Evolutionary conservation across 176 grass and related monocot species (phyloP).

Genomic region (Urochloa ruziziensis): DNA sequence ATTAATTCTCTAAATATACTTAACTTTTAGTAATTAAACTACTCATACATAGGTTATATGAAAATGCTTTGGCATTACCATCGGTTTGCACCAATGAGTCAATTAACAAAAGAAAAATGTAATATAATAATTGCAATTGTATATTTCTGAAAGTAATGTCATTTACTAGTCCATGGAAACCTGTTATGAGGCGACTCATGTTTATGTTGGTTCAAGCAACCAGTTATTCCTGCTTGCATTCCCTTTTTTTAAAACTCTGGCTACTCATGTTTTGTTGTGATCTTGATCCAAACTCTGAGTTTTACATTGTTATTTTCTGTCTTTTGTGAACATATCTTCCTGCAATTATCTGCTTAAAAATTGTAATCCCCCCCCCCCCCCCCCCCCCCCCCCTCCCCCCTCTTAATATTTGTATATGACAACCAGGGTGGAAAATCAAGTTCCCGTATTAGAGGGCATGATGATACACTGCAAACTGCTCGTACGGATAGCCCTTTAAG

Average conservation of each 20-base stretch:
- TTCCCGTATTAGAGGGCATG: slow-evolving; percentile 61
- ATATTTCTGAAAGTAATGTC: slow-evolving; percentile 10
- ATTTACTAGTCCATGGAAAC: slow-evolving; percentile 6
- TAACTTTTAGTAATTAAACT: neutral
- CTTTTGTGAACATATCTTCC: slow-evolving; percentile 10
- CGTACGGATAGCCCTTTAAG: slow-evolving; percentile 69
- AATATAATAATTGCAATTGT: neutral
- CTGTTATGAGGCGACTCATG: neutral
- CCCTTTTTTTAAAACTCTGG: neutral
- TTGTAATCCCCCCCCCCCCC: neutral
- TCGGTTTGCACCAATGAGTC: neutral
- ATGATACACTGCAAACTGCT: slow-evolving; percentile 49
- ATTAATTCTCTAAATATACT: neutral
- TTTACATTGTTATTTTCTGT: neutral
- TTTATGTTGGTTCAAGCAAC: slow-evolving; percentile 6
- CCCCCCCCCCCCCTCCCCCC: neutral
- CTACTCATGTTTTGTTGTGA: slow-evolving; percentile 8
- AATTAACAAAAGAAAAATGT: neutral
- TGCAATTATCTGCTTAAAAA: slow-evolving; percentile 4
- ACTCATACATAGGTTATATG: neutral
- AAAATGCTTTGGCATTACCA: neutral
- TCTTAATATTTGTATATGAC: slow-evolving; percentile 10
- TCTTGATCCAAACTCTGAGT: slow-evolving; percentile 12
- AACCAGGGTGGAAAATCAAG: slow-evolving; percentile 74
- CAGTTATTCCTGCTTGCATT: neutral